Conservation (phyloP, 345 rosid species). For the Lepidium africanum region DNA sequence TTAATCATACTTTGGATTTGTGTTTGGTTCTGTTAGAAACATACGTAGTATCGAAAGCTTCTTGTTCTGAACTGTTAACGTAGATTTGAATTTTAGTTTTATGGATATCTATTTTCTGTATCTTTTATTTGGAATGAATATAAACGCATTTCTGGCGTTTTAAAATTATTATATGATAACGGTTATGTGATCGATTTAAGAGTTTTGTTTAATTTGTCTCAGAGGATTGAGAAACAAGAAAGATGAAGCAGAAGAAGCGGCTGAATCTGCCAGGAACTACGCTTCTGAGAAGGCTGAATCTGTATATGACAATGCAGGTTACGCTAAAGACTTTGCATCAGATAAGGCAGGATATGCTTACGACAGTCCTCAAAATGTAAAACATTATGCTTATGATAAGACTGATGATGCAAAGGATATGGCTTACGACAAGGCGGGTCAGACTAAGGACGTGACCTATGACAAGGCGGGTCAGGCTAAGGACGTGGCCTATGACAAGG, state of each 20-base stretch:
- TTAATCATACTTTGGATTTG: neutral
- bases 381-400: slow-evolving; percentile 25
- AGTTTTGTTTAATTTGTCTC: neutral
- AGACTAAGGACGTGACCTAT: too few relatives aligned
- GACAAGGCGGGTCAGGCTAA: slow-evolving; percentile 16
- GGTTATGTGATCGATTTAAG: neutral
- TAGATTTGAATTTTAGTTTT: neutral
- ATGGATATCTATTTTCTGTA: neutral
- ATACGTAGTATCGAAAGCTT: neutral
- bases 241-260: slow-evolving; percentile 17
- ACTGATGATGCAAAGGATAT: slow-evolving; percentile 27
- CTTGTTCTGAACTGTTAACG: neutral
- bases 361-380: slow-evolving; percentile 12
- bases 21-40: neutral
- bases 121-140: neutral
- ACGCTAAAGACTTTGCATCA: slow-evolving; percentile 1
- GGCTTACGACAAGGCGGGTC: slow-evolving; percentile 18
- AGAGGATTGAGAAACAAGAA: slow-evolving; percentile 24
- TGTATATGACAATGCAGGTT: slow-evolving; percentile 21
- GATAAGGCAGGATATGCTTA: slow-evolving; percentile 26
- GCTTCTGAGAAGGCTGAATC: slow-evolving; percentile 24
- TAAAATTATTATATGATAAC: neutral
- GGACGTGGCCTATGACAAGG: slow-evolving; percentile 7
- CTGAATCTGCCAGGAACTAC: neutral
- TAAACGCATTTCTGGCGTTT: neutral